Conservation (phyloP, 257 asterid species). For the Lycium ferocissimum region DNA sequence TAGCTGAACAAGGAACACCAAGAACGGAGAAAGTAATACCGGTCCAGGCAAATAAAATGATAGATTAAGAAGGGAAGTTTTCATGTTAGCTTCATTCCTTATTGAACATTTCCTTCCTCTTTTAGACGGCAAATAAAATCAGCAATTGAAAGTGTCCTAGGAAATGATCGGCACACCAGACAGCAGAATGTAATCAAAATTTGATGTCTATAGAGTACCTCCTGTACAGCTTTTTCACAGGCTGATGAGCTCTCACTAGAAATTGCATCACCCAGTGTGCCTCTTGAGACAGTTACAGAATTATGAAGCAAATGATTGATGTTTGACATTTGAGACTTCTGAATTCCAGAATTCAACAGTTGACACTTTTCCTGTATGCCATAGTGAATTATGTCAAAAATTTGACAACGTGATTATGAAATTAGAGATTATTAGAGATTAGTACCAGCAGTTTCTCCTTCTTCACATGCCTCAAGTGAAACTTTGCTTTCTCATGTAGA, state of each 20-base stretch:
- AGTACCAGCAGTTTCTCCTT: conserved; percentile 72
- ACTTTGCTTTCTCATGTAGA: conserved; percentile 69
- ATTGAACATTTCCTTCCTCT: conserved; percentile 25
- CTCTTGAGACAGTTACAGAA: conserved; percentile 36
- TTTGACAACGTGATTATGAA: background rate
- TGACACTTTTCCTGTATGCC: conserved; percentile 66
- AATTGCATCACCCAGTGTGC: conserved; percentile 39
- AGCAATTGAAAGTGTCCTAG: conserved; percentile 17
- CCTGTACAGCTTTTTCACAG: conserved; percentile 41
- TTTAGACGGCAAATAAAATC: background rate
- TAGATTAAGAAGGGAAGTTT: background rate
- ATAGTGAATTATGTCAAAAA: conserved; percentile 37
- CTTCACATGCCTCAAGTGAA: conserved; percentile 65
- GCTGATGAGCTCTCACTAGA: conserved; percentile 40
- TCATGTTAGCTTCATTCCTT: background rate
- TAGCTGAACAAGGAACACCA: conserved; percentile 15
- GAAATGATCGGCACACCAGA: conserved; percentile 16
- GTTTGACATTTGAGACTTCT: conserved; percentile 58
- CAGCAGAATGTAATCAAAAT: conserved; percentile 3
- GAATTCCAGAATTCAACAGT: conserved; percentile 58
- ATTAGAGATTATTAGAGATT: conserved; percentile 31
- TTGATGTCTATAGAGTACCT: conserved; percentile 26
- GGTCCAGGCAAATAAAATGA: background rate
- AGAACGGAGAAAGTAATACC: background rate
- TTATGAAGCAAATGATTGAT: conserved; percentile 43